Evolutionary conservation across 768 basidiomycete genomes (phyloP).

Genomic region (Kwoniella sp.): DNA sequence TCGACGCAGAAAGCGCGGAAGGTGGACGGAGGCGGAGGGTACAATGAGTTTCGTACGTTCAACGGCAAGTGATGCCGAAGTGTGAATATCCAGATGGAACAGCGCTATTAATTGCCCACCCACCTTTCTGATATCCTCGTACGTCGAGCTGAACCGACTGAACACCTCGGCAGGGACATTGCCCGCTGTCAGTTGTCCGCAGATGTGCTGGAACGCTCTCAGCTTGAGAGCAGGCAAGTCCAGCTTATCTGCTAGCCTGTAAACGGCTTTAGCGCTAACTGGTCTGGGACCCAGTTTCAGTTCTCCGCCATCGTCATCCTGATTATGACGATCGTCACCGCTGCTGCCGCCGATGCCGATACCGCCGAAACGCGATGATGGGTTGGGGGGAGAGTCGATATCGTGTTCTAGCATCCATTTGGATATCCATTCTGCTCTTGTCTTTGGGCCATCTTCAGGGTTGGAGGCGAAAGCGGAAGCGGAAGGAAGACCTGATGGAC

Average conservation of each 20-base stretch:
- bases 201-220: constrained; percentile 78
- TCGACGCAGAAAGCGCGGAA: background rate
- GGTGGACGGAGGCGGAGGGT: constrained; percentile 1
- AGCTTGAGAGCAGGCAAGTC: constrained; percentile 73
- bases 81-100: too few relatives aligned
- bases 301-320: background rate
- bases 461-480: constrained; percentile 7
- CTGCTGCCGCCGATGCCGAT: background rate
- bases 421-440: constrained; percentile 67
- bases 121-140: constrained; percentile 77
- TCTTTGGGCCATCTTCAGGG: constrained; percentile 13
- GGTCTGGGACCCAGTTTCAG: constrained; percentile 67
- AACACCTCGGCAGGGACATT: constrained; percentile 87
- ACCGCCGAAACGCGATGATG: background rate
- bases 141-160: constrained; percentile 78
- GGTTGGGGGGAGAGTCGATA: constrained; percentile 20
- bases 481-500: constrained; percentile 15
- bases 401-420: constrained; percentile 64
- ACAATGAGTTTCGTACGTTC: too few relatives aligned
- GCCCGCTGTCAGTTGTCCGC: constrained; percentile 71
- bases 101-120: too few relatives aligned
- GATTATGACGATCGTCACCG: constrained; percentile 4
- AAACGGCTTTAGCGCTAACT: constrained; percentile 82
- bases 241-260: constrained; percentile 76
- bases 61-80: too few relatives aligned